Conservation (phyloP, 768 basidiomycete species). For the Boletus vinaceobasis region DNA sequence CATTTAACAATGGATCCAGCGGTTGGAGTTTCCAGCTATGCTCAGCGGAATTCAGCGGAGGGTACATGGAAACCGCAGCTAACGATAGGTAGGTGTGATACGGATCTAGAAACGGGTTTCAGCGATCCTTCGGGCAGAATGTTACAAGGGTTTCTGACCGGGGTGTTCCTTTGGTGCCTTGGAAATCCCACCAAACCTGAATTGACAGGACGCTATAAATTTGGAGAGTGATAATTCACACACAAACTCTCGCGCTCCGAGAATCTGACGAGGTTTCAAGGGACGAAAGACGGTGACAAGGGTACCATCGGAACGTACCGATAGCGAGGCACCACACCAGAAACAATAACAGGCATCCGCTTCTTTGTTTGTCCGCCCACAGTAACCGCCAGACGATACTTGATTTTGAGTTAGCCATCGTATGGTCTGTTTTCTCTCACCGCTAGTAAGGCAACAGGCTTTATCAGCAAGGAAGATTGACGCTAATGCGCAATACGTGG, state of each 20-base stretch:
- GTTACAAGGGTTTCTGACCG: slow-evolving; percentile 43
- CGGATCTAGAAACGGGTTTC: slow-evolving; percentile 58
- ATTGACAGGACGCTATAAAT: slow-evolving; percentile 79
- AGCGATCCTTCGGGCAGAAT: not conserved
- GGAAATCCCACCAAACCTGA: slow-evolving; percentile 83
- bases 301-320: slow-evolving; percentile 43
- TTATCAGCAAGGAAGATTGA: slow-evolving; percentile 52
- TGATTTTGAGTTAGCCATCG: slow-evolving; percentile 77
- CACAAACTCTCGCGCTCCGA: slow-evolving; percentile 58
- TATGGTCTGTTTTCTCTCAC: slow-evolving; percentile 53
- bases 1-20: slow-evolving; percentile 72
- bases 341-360: slow-evolving; percentile 96
- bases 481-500: slow-evolving; percentile 90
- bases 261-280: slow-evolving; percentile 48
- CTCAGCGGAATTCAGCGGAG: slow-evolving; percentile 35
- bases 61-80: slow-evolving; percentile 72
- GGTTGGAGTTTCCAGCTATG: slow-evolving; percentile 54
- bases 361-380: slow-evolving; percentile 83
- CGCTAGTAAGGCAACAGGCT: slow-evolving; percentile 24
- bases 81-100: slow-evolving; percentile 93
- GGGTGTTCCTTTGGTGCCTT: slow-evolving; percentile 80
- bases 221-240: slow-evolving; percentile 50
- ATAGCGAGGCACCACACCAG: slow-evolving; percentile 84
- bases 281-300: not conserved
- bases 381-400: slow-evolving; percentile 69